phyloP scores from a whole-genome alignment of 805 yeast species.

The Kodamaea lidongshanica region DNA sequence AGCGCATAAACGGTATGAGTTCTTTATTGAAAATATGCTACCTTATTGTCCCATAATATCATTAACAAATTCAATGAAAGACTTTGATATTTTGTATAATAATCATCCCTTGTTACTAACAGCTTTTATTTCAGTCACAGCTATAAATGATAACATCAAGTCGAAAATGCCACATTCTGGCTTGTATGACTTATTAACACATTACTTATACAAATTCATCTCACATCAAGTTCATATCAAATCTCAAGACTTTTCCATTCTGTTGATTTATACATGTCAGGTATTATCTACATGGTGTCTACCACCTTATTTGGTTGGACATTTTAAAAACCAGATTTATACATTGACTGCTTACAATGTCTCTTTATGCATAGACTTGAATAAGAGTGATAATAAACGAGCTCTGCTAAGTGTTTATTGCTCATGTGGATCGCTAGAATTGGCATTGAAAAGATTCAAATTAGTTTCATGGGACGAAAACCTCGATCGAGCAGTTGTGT shows the following conservation, averaged over 20 bases:
- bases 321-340: constrained; percentile 48
- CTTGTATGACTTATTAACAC: constrained; percentile 36
- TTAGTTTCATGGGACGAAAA: constrained; percentile 43
- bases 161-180: constrained; percentile 19
- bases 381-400: constrained; percentile 24
- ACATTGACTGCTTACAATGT: constrained; percentile 40
- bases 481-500: constrained; percentile 31
- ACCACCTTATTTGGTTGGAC: constrained; percentile 48
- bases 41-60: constrained; percentile 46
- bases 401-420: constrained; percentile 44
- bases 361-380: constrained; percentile 43
- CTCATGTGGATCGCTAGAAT: constrained; percentile 46
- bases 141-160: constrained; percentile 33
- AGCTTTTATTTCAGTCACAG: constrained; percentile 42
- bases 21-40: constrained; percentile 34
- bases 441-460: constrained; percentile 46
- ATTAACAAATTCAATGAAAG: constrained; percentile 28
- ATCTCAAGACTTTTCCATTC: constrained; percentile 38
- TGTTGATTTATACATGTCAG: constrained; percentile 38
- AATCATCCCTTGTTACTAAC: constrained; percentile 39
- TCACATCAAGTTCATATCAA: constrained; percentile 39
- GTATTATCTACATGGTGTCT: constrained; percentile 47
- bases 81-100: constrained; percentile 36
- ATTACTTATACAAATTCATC: constrained; percentile 41
- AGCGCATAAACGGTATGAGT: constrained; percentile 26